Evolutionary conservation across 2,329 filamentous ascomycete genomes (phyloP).

Genomic region (Tolypocladium tropicale): DNA sequence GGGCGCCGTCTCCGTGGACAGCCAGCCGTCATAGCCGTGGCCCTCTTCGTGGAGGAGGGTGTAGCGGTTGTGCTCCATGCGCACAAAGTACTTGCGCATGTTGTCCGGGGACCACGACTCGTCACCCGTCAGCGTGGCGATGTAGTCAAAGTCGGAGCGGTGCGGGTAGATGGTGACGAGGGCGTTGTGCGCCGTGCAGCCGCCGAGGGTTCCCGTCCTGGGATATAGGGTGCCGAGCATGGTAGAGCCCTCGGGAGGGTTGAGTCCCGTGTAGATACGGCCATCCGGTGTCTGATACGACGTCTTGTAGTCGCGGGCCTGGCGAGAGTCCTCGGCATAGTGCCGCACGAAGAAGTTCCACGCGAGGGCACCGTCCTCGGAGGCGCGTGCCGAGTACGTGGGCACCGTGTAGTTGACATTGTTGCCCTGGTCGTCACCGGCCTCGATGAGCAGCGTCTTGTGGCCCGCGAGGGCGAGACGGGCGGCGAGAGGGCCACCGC

Average conservation of each 20-base stretch:
- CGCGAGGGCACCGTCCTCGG: conserved; percentile 42
- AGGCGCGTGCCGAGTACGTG: conserved; percentile 27
- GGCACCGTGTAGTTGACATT: conserved; percentile 41
- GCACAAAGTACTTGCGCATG: conserved; percentile 50
- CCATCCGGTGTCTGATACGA: conserved; percentile 43
- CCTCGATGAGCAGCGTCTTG: conserved; percentile 51
- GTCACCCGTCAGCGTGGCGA: conserved; percentile 50
- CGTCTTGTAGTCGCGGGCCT: conserved; percentile 47
- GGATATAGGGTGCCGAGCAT: conserved; percentile 36
- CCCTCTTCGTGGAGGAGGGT: conserved; percentile 20
- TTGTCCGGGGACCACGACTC: conserved; percentile 44
- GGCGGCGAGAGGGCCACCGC: conserved; percentile 47
- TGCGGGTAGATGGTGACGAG: conserved; percentile 49
- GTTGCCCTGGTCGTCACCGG: conserved; percentile 46
- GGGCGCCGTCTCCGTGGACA: conserved; percentile 38
- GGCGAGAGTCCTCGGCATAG: conserved; percentile 41
- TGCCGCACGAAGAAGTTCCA: conserved; percentile 59
- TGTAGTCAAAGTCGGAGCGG: conserved; percentile 47
- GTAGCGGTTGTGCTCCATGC: conserved; percentile 46
- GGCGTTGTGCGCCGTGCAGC: conserved; percentile 50
- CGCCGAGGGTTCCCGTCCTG: conserved; percentile 34
- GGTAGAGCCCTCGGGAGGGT: conserved; percentile 27
- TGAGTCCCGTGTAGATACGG: conserved; percentile 30
- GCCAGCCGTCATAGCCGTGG: conserved; percentile 50
- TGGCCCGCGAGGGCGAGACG: conserved; percentile 48